phyloP scores from a whole-genome alignment of 176 grass and related monocot species.

The Eremochloa ophiuroides region DNA sequence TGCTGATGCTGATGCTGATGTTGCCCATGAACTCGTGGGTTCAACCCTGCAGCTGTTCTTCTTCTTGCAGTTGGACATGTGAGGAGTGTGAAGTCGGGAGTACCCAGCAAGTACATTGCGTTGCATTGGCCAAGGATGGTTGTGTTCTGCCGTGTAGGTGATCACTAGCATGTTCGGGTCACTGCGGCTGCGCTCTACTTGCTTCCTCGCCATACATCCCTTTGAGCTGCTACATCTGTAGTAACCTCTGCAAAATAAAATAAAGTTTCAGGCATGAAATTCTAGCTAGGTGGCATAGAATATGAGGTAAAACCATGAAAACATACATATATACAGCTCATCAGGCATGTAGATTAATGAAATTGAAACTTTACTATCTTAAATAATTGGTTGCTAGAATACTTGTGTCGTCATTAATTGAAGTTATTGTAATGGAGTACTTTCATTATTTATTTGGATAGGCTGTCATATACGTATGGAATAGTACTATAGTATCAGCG shows the following conservation, averaged over 20 bases:
- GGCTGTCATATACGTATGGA: not conserved
- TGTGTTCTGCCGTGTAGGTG: slow-evolving; percentile 95
- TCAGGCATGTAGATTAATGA: not conserved
- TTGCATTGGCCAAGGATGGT: slow-evolving; percentile 92
- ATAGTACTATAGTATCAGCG: not conserved
- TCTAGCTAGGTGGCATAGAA: not conserved
- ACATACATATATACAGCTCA: not conserved
- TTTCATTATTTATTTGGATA: not conserved
- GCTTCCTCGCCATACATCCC: slow-evolving; percentile 86
- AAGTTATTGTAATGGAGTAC: not conserved
- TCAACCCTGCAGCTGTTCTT: slow-evolving; percentile 9
- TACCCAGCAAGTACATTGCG: slow-evolving; percentile 86
- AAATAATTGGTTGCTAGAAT: not conserved
- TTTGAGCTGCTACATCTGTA: slow-evolving; percentile 99
- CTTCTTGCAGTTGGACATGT: slow-evolving; percentile 29
- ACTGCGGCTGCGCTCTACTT: slow-evolving; percentile 92
- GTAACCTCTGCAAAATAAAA: slow-evolving; percentile 52
- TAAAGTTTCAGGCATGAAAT: not conserved
- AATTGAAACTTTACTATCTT: not conserved
- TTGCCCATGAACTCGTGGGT: not conserved
- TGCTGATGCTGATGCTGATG: not conserved
- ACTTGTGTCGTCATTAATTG: not conserved
- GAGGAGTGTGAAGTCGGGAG: slow-evolving; percentile 45
- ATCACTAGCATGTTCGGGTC: slow-evolving; percentile 95
- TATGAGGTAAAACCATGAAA: not conserved